Evolutionary conservation across 805 yeast species (phyloP).

Genomic region (Ogataea nonfermentans): DNA sequence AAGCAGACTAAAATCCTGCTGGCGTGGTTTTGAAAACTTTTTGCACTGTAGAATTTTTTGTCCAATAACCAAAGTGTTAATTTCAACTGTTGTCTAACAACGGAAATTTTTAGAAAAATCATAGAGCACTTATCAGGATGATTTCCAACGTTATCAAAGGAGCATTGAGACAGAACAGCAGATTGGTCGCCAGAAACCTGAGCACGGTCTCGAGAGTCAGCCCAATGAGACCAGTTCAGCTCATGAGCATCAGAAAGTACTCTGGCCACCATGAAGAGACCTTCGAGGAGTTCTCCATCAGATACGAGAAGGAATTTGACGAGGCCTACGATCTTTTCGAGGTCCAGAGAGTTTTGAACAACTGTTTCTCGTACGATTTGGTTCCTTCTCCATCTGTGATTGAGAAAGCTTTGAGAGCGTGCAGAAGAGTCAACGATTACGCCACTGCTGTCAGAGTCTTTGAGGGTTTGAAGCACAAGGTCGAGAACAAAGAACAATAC

Average conservation of each 20-base stretch:
- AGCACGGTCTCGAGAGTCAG: slow-evolving; percentile 16
- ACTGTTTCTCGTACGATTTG: slow-evolving; percentile 96
- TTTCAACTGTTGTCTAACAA: slow-evolving; percentile 17
- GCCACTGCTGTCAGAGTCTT: slow-evolving; percentile 98
- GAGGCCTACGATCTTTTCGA: slow-evolving; percentile 86
- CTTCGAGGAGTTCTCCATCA: slow-evolving; percentile 87
- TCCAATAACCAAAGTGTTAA: slow-evolving; percentile 26
- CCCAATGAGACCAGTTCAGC: slow-evolving; percentile 19
- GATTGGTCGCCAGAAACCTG: slow-evolving; percentile 27
- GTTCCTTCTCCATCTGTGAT: slow-evolving; percentile 97
- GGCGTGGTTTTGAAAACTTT: slow-evolving; percentile 13
- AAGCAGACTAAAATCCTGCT: slow-evolving; percentile 1
- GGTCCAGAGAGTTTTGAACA: slow-evolving; percentile 93
- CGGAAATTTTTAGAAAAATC: slow-evolving; percentile 7
- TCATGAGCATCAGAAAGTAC: slow-evolving; percentile 53
- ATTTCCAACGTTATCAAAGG: slow-evolving; percentile 36
- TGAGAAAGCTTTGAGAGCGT: slow-evolving; percentile 94
- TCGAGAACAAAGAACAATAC: slow-evolving; percentile 91
- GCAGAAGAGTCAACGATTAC: slow-evolving; percentile 98
- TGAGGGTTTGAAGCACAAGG: slow-evolving; percentile 95
- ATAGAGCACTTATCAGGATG: slow-evolving; percentile 23
- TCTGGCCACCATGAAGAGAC: slow-evolving; percentile 83
- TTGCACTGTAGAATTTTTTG: slow-evolving; percentile 16
- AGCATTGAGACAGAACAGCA: slow-evolving; percentile 34
- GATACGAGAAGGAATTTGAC: slow-evolving; percentile 94